Percentiles rank a stretch among this genome's conserved stretches.
phyloP scores from a whole-genome alignment of 2,329 filamentous ascomycete species.

The Sclerotinia glacialis region DNA sequence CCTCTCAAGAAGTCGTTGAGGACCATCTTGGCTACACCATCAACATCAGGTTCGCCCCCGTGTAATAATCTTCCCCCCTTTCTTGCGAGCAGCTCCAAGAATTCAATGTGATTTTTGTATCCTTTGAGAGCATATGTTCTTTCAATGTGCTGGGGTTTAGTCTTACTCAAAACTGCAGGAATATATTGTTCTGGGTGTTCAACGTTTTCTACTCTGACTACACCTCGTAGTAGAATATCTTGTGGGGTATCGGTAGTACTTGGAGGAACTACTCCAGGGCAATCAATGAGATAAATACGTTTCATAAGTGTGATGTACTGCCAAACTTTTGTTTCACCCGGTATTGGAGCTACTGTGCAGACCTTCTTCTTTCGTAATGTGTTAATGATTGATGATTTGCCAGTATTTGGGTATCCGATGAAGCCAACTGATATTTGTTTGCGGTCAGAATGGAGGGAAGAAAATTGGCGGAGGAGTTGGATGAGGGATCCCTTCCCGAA shows the following conservation, averaged over 20 bases:
- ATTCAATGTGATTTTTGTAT: conserved; percentile 73
- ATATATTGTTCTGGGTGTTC: conserved; percentile 97
- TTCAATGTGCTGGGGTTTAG: conserved; percentile 84
- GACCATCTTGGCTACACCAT: conserved; percentile 95
- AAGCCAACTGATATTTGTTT: conserved; percentile 91
- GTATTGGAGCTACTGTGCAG: conserved; percentile 88
- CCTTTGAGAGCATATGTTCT: conserved; percentile 86
- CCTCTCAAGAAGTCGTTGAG: conserved; percentile 94
- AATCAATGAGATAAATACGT: conserved; percentile 92
- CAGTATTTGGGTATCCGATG: conserved; percentile 80
- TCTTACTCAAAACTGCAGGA: conserved; percentile 71
- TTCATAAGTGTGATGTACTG: conserved; percentile 97
- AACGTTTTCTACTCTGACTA: conserved; percentile 92
- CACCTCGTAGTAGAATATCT: conserved; percentile 85
- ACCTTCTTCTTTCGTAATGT: conserved; percentile 92
- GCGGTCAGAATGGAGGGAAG: conserved; percentile 78
- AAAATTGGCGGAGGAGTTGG: conserved; percentile 88
- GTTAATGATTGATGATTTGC: conserved; percentile 97
- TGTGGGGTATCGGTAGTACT: conserved; percentile 79
- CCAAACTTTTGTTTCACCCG: conserved; percentile 97
- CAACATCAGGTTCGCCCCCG: conserved; percentile 91
- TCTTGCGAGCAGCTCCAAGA: conserved; percentile 80
- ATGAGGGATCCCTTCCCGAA: conserved; percentile 97
- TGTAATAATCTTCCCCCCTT: conserved; percentile 84
- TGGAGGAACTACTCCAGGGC: conserved; percentile 91